A percentile compares a stretch with the other conserved stretches of the same genome.
These are phyloP conservation scores for Purshia tridentata DNA, from an alignment of 306 rosid genomes.

Conservation along the genomic window DNA sequence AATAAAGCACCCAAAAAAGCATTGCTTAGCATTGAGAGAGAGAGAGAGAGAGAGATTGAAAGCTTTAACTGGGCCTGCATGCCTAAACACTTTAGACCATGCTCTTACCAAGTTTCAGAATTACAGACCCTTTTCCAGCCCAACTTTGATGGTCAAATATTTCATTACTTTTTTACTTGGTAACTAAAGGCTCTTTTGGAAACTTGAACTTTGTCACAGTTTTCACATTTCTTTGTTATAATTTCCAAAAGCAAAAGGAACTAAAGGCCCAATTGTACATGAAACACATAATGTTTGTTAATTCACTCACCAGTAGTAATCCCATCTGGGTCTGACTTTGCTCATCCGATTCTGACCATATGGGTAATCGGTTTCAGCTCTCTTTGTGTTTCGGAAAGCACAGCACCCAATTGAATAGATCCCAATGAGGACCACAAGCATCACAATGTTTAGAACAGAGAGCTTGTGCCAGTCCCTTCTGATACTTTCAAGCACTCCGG, in stretches of 20 bases:
- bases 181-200: neutral
- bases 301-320: conserved; percentile 59
- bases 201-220: neutral
- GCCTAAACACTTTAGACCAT: conserved; percentile 4
- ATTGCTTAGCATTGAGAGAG: neutral
- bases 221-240: neutral
- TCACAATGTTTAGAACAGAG: conserved; percentile 61
- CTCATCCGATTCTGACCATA: conserved; percentile 72
- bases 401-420: conserved; percentile 85
- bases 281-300: neutral
- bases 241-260: conserved; percentile 3
- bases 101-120: neutral
- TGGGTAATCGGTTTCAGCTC: conserved; percentile 71
- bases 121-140: neutral
- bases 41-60: neutral
- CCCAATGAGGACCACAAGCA: conserved; percentile 68
- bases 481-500: conserved; percentile 75
- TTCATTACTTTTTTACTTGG: neutral
- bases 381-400: conserved; percentile 72
- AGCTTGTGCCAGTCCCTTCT: conserved; percentile 85
- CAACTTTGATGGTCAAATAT: neutral
- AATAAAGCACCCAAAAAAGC: neutral
- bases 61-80: neutral
- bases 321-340: conserved; percentile 89
- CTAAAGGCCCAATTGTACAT: neutral